Base-by-base conservation (phyloP, 2,329 filamentous ascomycete species). In the Diaporthe caulivora region DNA sequence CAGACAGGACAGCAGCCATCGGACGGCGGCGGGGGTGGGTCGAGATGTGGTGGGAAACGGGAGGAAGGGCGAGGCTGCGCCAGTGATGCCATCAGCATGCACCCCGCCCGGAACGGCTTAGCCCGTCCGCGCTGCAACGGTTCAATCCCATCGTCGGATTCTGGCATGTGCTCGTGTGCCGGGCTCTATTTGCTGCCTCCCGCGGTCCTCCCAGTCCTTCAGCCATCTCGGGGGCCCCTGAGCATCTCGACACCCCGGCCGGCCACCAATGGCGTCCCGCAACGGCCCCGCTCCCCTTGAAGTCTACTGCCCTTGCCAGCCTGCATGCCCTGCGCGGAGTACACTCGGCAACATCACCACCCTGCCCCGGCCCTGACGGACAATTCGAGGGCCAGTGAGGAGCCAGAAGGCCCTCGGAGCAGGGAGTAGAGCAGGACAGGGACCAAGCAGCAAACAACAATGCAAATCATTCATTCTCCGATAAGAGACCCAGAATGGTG, bases 121-220 rank as follows among this genome's bases (percentile, higher is more conserved):
- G 72, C 70, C 51, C 62, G 34, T 10, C 49, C 42, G 44, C n/a
- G 24, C 17, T 67, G 58, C 54, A 60, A 58, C 51, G 40, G 58
- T 54, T 65, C 74, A 76, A 75, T 76, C 72, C 72, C 64, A 58
- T 74, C 67, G 72, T 67, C 40, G 40, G 64, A 29, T 72, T 49
- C 24, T 58, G 47, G 34, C 74, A 76, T 76, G 74, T 76, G 74
- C 74, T 60, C 72, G 37, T 67, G 37, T 68, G 37, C 69, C 51
- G 42, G 57, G 31, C 51, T 54, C 68, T 75, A 42, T 70, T 74
- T 44, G 49, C 69, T 68, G 42, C 37, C 13, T 51, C 62, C 44
- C 60, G 60, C 60, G 42, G 47, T 24, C 73, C 78, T 60, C 58
- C 58, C 21, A 9, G 75, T 77, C 58, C 44, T 24, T 40, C 40